Percentiles rank a stretch among this genome's conserved stretches.
Conservation (phyloP, 208 protist species). For the Crithidia acanthocephali region DNA sequence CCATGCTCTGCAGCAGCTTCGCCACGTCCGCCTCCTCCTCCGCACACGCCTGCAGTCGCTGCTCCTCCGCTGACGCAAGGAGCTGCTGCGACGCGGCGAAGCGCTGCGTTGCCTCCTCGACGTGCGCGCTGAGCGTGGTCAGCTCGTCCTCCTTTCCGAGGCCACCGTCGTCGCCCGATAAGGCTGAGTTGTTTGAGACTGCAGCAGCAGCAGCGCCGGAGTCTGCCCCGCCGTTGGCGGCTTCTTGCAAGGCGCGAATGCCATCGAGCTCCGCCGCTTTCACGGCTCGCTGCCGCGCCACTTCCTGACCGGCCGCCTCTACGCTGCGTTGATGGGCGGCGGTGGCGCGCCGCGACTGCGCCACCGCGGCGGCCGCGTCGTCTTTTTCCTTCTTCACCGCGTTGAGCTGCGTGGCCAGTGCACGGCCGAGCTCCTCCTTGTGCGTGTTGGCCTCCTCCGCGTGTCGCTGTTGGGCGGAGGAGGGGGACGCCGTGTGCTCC, state of each 20-base stretch:
- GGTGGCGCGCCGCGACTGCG: slow-evolving; percentile 1
- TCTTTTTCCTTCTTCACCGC: slow-evolving; percentile 16
- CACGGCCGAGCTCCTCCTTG: slow-evolving; percentile 8
- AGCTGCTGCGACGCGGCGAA: neutral
- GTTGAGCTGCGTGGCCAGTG: slow-evolving; percentile 7
- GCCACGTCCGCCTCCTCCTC: slow-evolving; percentile 15
- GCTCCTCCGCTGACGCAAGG: neutral
- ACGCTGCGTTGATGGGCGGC: neutral
- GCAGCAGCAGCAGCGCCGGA: neutral
- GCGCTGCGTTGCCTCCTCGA: neutral
- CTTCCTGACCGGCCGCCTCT: neutral
- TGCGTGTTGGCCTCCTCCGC: neutral
- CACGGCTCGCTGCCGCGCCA: neutral
- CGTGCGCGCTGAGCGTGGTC: neutral
- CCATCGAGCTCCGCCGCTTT: neutral
- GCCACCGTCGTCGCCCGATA: neutral
- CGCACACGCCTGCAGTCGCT: slow-evolving; percentile 6
- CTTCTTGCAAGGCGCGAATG: neutral
- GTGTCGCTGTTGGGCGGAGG: neutral
- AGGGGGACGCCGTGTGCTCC: neutral
- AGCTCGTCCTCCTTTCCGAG: slow-evolving; percentile 6
- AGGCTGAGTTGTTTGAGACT: no score
- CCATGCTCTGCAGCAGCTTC: slow-evolving; percentile 15
- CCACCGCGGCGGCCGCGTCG: neutral
- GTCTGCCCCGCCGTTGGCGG: neutral